These are phyloP conservation scores for Ogataea siamensis DNA, from an alignment of 805 yeast genomes.

Conservation along the genomic window DNA sequence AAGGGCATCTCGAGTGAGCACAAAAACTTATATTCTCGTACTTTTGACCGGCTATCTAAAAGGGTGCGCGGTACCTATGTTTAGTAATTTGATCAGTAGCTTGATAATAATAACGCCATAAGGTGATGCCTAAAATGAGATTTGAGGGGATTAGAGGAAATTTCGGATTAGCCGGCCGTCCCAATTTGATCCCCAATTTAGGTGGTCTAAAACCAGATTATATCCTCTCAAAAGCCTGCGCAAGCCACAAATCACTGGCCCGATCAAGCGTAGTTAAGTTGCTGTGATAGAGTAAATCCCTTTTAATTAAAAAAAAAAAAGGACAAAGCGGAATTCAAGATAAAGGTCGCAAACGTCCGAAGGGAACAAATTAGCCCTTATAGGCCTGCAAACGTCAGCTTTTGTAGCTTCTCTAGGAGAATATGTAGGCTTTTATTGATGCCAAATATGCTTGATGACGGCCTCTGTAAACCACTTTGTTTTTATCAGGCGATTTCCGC, in stretches of 20 bases:
- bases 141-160: too few species aligned
- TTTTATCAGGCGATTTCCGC: too few species aligned
- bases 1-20: slow-evolving; percentile 19
- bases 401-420: too few species aligned
- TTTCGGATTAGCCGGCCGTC: too few species aligned
- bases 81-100: too few species aligned
- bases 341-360: not conserved
- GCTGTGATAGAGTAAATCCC: slow-evolving; percentile 1
- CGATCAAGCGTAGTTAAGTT: not conserved
- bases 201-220: not conserved
- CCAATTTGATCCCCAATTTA: not conserved
- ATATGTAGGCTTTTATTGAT: too few species aligned
- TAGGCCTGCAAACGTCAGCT: too few species aligned
- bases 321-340: not conserved
- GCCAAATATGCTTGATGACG: too few species aligned
- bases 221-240: slow-evolving; percentile 1
- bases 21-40: too few species aligned
- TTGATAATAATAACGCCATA: slow-evolving; percentile 10
- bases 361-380: not conserved
- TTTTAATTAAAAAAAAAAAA: slow-evolving; percentile 1
- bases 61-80: too few species aligned
- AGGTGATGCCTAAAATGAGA: slow-evolving; percentile 9
- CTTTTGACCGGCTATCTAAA: too few species aligned
- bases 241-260: not conserved
- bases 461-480: too few species aligned